Base-by-base conservation (phyloP, 2,329 filamentous ascomycete species). In the Zalaria obscura region DNA sequence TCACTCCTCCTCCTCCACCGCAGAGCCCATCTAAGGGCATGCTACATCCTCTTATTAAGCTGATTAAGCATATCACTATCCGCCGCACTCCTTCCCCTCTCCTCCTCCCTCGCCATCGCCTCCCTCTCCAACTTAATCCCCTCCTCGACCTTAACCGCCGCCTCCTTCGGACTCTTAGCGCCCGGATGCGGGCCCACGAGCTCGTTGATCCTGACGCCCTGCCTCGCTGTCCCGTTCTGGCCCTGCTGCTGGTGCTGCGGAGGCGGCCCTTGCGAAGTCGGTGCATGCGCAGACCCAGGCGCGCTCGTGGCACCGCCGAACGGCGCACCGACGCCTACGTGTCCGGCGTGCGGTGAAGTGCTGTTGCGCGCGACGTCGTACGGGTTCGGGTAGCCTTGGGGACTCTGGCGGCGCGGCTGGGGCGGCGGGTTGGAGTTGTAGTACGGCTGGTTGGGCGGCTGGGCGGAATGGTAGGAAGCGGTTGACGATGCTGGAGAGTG, bases 1-100 rank as follows among this genome's bases (percentile, higher is more conserved):
- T 40, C 10, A 40, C 28, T 38, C 18, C 18, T 18, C 18, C 18
- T 18, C 18, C 18, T 18, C 18, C 18, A 18, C 18, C 18, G 18
- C 18, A 18, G 18, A 18, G 18, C 18, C 18, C 18, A 18, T 32
- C 7, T 32, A 32, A 7, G 29, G 29, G 29, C n/a, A n/a, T 32
- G 7, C 29, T 32, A 32, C 29, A 32, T 32, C n/a, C 42, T n/a
- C 40, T 41, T 44, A 44, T 63, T 63, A 40, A 64, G 56, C 53
- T 60, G 59, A 49, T 60, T 63, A 37, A 65, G 56, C 62, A 65
- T 65, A 43, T 58, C 56, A 35, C 58, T 61, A 48, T 65, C 62
- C 44, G 61, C 62, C 32, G 59, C 58, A 51, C 59, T 65, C 48
- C 62, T 53, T 28, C 44, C 42, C 48, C 50, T 61, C 28, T 64